Evolutionary conservation across 2,329 filamentous ascomycete genomes (phyloP).

Genomic region (Pseudogymnoascus sp.): DNA sequence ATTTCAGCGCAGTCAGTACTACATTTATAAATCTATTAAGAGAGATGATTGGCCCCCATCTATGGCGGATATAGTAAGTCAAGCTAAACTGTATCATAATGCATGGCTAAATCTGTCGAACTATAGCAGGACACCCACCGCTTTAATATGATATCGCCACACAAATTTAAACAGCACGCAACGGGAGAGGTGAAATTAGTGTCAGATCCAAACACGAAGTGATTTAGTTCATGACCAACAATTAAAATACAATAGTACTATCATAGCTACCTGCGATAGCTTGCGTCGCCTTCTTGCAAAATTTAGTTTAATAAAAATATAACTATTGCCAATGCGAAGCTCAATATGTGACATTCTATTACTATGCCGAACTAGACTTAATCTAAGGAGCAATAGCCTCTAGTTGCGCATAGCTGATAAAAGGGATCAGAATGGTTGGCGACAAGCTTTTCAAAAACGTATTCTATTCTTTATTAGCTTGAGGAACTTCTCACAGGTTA

Average conservation of each 20-base stretch:
- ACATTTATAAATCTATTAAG: background rate
- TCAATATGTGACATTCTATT: background rate
- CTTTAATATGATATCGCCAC: background rate
- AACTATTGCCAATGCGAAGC: background rate
- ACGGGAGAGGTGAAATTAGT: background rate
- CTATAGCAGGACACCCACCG: background rate
- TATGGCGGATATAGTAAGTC: background rate
- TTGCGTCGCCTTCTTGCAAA: background rate
- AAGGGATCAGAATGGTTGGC: background rate
- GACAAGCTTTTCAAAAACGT: background rate
- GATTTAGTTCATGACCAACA: background rate
- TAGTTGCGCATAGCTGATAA: background rate
- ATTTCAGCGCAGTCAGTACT: background rate
- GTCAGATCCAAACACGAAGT: background rate
- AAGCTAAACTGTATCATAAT: background rate
- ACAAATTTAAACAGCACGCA: background rate
- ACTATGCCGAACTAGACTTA: background rate
- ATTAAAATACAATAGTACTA: background rate
- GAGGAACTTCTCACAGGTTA: background rate
- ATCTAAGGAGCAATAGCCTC: background rate
- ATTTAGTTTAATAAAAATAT: background rate
- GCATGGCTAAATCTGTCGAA: background rate
- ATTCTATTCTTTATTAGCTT: background rate
- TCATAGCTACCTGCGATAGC: background rate
- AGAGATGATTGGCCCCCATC: background rate